Percentiles rank a stretch among this genome's conserved stretches.
Evolutionary conservation across 2,329 filamentous ascomycete genomes (phyloP).

Genomic region (Leptographium radiaticola): DNA sequence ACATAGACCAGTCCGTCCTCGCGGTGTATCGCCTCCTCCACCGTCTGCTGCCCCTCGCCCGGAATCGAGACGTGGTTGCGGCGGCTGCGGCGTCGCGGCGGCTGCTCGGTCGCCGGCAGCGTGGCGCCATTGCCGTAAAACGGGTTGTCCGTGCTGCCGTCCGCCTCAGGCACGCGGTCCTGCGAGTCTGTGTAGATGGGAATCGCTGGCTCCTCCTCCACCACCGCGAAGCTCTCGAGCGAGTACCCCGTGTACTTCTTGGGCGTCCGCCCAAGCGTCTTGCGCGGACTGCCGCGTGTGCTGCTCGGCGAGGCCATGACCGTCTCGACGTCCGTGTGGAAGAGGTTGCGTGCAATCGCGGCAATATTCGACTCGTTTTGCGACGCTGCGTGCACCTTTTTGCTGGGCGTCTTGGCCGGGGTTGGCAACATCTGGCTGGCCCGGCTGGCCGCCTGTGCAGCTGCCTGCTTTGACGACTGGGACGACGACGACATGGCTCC

Average conservation of each 20-base stretch:
- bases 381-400: constrained; percentile 40
- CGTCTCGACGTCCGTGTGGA: constrained; percentile 42
- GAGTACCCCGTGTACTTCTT: constrained; percentile 44
- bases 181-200: constrained; percentile 68
- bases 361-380: constrained; percentile 38
- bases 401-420: constrained; percentile 60
- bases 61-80: constrained; percentile 40
- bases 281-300: constrained; percentile 13
- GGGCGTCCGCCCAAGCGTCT: constrained; percentile 11
- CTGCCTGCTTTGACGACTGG: constrained; percentile 5
- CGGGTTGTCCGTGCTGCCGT: constrained; percentile 56
- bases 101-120: constrained; percentile 15
- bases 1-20: constrained; percentile 63
- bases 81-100: constrained; percentile 38
- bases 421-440: constrained; percentile 51
- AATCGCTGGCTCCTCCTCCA: constrained; percentile 47
- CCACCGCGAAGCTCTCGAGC: constrained; percentile 44
- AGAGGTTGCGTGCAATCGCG: constrained; percentile 47
- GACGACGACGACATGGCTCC: background rate
- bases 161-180: constrained; percentile 59
- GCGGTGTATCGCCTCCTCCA: constrained; percentile 50
- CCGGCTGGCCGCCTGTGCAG: constrained; percentile 18
- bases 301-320: constrained; percentile 39
- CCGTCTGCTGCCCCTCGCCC: constrained; percentile 42
- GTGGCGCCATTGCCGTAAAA: constrained; percentile 43